These are phyloP conservation scores for Solanum tarijense DNA, from an alignment of 257 asterid genomes.

Conservation along the genomic window DNA sequence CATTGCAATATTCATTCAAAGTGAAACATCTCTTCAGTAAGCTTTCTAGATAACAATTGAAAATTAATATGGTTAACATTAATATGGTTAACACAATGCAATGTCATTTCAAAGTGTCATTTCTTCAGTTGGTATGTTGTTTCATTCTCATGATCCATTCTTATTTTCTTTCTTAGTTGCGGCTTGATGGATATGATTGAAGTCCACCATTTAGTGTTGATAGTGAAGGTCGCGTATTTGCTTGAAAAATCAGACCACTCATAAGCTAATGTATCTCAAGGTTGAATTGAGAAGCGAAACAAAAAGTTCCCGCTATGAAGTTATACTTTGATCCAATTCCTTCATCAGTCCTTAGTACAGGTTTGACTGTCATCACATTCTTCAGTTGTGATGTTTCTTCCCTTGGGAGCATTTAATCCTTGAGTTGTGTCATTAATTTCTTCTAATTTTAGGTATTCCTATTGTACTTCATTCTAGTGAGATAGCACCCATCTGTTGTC, in stretches of 20 bases:
- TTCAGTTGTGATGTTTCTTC: background rate
- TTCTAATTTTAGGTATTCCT: background rate
- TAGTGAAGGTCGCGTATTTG: slow-evolving; percentile 63
- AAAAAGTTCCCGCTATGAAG: slow-evolving; percentile 66
- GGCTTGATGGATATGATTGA: slow-evolving; percentile 79
- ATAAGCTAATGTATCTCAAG: slow-evolving; percentile 33
- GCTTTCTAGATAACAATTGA: too few species aligned
- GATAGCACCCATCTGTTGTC: background rate
- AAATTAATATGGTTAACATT: too few species aligned
- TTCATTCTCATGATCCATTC: slow-evolving; percentile 1
- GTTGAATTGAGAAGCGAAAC: slow-evolving; percentile 83
- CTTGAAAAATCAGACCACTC: slow-evolving; percentile 53
- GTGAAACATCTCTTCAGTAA: too few species aligned
- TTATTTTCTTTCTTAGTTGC: slow-evolving; percentile 34
- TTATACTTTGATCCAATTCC: slow-evolving; percentile 67
- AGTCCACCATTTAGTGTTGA: slow-evolving; percentile 67
- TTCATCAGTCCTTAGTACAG: slow-evolving; percentile 83
- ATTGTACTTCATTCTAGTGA: background rate
- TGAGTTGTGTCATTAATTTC: background rate
- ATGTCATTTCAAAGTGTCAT: too few species aligned
- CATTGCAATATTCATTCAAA: too few species aligned
- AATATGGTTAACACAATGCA: too few species aligned
- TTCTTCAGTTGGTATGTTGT: slow-evolving; percentile 6
- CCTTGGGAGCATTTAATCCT: background rate
- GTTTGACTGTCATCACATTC: slow-evolving; percentile 24